Evolutionary conservation across 2,329 filamentous ascomycete genomes (phyloP).

Genomic region (Acarospora socialis): DNA sequence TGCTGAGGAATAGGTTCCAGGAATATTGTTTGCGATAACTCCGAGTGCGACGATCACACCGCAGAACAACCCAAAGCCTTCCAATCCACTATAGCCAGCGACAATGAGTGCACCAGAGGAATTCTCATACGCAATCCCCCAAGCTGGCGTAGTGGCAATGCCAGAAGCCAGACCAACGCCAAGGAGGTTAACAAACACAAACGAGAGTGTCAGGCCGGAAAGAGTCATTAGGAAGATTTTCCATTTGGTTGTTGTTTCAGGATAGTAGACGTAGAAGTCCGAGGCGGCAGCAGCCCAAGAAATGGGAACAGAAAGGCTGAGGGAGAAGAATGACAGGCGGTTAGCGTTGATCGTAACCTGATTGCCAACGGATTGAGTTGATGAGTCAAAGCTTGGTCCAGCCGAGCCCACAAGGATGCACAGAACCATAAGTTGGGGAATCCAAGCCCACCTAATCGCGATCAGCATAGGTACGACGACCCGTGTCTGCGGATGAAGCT

Average conservation of each 20-base stretch:
- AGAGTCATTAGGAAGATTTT: constrained; percentile 45
- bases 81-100: constrained; percentile 42
- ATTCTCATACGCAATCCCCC: constrained; percentile 40
- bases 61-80: constrained; percentile 50
- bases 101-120: constrained; percentile 53
- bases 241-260: constrained; percentile 35
- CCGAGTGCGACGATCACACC: constrained; percentile 50
- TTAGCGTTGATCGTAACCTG: constrained; percentile 36
- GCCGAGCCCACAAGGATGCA: constrained; percentile 49
- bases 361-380: constrained; percentile 37
- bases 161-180: constrained; percentile 50
- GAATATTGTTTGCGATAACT: constrained; percentile 49
- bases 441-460: constrained; percentile 41
- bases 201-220: constrained; percentile 41
- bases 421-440: constrained; percentile 47
- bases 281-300: constrained; percentile 50
- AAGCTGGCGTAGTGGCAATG: constrained; percentile 37
- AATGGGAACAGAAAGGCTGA: constrained; percentile 50
- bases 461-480: constrained; percentile 14
- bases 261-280: constrained; percentile 56
- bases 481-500: constrained; percentile 1
- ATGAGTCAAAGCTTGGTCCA: constrained; percentile 43
- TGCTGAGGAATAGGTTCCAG: constrained; percentile 49
- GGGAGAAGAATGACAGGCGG: constrained; percentile 53
- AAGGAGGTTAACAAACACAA: constrained; percentile 45